A percentile compares a stretch with the other conserved stretches of the same genome.
phyloP scores from a whole-genome alignment of 2,329 filamentous ascomycete genomes.

The Xylaria sp. region DNA sequence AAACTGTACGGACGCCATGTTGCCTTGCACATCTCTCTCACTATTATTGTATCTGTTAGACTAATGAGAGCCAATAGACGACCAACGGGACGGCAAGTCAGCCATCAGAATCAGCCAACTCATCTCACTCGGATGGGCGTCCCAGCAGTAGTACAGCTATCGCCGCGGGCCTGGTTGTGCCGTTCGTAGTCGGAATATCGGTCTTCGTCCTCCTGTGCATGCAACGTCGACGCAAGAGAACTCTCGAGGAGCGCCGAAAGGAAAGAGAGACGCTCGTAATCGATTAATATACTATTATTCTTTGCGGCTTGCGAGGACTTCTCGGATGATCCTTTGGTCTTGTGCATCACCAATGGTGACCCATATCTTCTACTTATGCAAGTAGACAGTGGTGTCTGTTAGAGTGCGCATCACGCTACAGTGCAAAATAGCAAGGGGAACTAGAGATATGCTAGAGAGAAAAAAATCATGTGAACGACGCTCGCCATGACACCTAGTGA shows the following conservation, averaged over 20 bases:
- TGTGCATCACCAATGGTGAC: not conserved
- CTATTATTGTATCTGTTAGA: slow-evolving; percentile 5
- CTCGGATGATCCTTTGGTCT: not conserved
- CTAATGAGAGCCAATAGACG: slow-evolving; percentile 16
- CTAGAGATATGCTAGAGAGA: not conserved
- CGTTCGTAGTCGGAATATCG: slow-evolving; percentile 42
- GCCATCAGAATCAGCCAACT: slow-evolving; percentile 33
- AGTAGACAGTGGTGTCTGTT: not conserved
- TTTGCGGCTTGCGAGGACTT: not conserved
- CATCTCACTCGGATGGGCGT: slow-evolving; percentile 27
- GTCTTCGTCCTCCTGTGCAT: slow-evolving; percentile 41
- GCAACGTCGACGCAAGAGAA: slow-evolving; percentile 42
- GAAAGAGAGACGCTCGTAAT: slow-evolving; percentile 42
- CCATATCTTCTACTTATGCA: not conserved
- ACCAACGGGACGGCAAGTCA: slow-evolving; percentile 23
- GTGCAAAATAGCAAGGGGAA: not conserved
- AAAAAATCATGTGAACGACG: not conserved
- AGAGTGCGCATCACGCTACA: not conserved
- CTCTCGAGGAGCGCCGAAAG: slow-evolving; percentile 41
- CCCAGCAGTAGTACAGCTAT: slow-evolving; percentile 43
- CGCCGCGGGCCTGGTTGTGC: slow-evolving; percentile 44
- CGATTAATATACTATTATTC: slow-evolving; percentile 28
- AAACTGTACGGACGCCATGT: slow-evolving; percentile 10
- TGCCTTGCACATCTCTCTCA: not conserved
- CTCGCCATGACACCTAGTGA: not conserved